A percentile compares a stretch with the other conserved stretches of the same genome.
phyloP scores from a whole-genome alignment of 2,329 filamentous ascomycete species.

The Atkinsonella hypoxylon region DNA sequence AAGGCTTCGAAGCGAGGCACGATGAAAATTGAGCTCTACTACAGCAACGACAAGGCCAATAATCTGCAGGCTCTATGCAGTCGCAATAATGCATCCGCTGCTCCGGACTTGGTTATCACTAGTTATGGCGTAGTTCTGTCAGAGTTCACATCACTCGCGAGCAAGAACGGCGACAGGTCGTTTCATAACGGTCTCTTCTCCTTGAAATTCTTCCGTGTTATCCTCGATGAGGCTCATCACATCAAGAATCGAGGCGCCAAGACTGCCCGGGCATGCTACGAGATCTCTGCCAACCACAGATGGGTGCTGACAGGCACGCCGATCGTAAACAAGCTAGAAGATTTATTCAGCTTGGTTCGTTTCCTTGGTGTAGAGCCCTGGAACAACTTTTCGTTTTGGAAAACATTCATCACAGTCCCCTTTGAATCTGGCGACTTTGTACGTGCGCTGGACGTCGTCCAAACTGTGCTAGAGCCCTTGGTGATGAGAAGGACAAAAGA shows the following conservation, averaged over 20 bases:
- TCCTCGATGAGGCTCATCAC: constrained; percentile 87
- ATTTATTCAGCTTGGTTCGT: constrained; percentile 83
- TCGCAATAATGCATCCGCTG: constrained; percentile 56
- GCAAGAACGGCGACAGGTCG: constrained; percentile 52
- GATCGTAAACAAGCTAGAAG: constrained; percentile 91
- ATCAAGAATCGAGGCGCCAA: constrained; percentile 90
- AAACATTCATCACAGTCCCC: constrained; percentile 93
- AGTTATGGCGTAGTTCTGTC: constrained; percentile 89
- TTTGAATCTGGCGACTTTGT: constrained; percentile 95
- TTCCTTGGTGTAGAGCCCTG: constrained; percentile 93
- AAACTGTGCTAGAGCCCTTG: constrained; percentile 91
- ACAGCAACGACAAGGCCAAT: constrained; percentile 70
- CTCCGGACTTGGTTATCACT: constrained; percentile 86
- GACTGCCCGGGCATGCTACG: constrained; percentile 89
- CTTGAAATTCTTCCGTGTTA: constrained; percentile 85
- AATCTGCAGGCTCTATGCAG: constrained; percentile 74
- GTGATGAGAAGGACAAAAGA: constrained; percentile 92
- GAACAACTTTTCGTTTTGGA: constrained; percentile 99
- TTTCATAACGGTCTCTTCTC: constrained; percentile 72
- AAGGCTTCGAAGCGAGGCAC: constrained; percentile 80
- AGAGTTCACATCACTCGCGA: constrained; percentile 62
- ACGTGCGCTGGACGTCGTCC: constrained; percentile 86
- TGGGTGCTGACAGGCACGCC: constrained; percentile 94
- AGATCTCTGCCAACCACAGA: constrained; percentile 70
- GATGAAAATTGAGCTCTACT: constrained; percentile 79